A percentile compares a stretch with the other conserved stretches of the same genome.
Conservation (phyloP, 495 filamentous ascomycete genomes). For the Ascobolus immersus region DNA sequence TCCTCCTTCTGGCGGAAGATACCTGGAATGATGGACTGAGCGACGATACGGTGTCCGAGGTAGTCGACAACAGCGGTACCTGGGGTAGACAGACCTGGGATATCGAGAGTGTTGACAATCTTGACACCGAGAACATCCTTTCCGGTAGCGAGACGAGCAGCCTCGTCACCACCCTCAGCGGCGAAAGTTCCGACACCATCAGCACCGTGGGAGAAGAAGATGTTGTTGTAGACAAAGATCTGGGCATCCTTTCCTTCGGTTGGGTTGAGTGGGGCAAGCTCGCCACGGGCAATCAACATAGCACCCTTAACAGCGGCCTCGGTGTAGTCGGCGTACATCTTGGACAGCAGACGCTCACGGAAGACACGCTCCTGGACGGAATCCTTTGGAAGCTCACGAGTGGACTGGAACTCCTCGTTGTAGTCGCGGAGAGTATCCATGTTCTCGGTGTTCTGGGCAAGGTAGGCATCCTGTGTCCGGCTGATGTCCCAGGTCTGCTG, state of each 20-base stretch:
- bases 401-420: conserved; percentile 98
- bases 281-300: conserved; percentile 75
- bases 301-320: conserved; percentile 84
- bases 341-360: conserved; percentile 74
- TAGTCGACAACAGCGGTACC: conserved; percentile 95
- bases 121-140: conserved; percentile 91
- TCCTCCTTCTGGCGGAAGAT: conserved; percentile 98
- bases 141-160: conserved; percentile 80
- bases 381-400: conserved; percentile 74
- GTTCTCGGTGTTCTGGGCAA: conserved; percentile 72
- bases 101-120: conserved; percentile 88
- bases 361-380: conserved; percentile 90
- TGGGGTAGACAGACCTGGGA: conserved; percentile 75
- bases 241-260: conserved; percentile 81
- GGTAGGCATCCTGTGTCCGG: conserved; percentile 74
- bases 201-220: conserved; percentile 96
- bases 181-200: conserved; percentile 96
- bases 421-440: conserved; percentile 86
- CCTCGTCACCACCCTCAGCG: conserved; percentile 88
- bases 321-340: conserved; percentile 91
- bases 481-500: conserved; percentile 61
- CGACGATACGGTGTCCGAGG: conserved; percentile 86
- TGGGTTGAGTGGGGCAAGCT: conserved; percentile 88
- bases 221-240: conserved; percentile 98
- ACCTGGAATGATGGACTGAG: conserved; percentile 92